Conservation (phyloP, 495 filamentous ascomycete species). For the Glarea lozoyensis region DNA sequence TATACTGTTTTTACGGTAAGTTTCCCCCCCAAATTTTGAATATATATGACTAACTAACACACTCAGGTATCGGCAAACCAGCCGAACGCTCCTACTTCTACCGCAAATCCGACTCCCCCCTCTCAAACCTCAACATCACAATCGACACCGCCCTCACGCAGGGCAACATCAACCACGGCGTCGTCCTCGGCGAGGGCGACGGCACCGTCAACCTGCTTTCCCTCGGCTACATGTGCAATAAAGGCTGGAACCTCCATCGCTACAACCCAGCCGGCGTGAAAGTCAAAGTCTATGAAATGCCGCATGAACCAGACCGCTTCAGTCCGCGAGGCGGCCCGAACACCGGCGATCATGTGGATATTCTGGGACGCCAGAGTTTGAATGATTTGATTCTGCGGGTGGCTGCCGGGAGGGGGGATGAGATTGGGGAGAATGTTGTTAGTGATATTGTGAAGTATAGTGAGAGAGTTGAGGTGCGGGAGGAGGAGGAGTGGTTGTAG, state of each 20-base stretch:
- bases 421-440: slow-evolving; percentile 66
- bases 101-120: slow-evolving; percentile 58
- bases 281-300: slow-evolving; percentile 88
- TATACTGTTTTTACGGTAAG: slow-evolving; percentile 89
- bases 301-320: slow-evolving; percentile 89
- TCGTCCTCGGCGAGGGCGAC: slow-evolving; percentile 89
- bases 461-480: slow-evolving; percentile 15
- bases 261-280: slow-evolving; percentile 82
- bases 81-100: slow-evolving; percentile 92
- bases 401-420: slow-evolving; percentile 76
- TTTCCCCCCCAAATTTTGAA: background rate
- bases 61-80: slow-evolving; percentile 62
- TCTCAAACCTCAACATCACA: slow-evolving; percentile 67
- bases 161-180: slow-evolving; percentile 68
- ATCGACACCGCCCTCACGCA: slow-evolving; percentile 74
- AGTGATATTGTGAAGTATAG: slow-evolving; percentile 52
- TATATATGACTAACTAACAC: background rate
- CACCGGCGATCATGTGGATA: slow-evolving; percentile 96
- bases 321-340: slow-evolving; percentile 88
- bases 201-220: slow-evolving; percentile 87
- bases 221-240: slow-evolving; percentile 91
- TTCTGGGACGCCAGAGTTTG: slow-evolving; percentile 76
- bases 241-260: slow-evolving; percentile 85
- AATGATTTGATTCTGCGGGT: slow-evolving; percentile 88
- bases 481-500: slow-evolving; percentile 14